Conservation (phyloP, 1,284 basidiomycete species). For the Vanrija pseudolonga region DNA sequence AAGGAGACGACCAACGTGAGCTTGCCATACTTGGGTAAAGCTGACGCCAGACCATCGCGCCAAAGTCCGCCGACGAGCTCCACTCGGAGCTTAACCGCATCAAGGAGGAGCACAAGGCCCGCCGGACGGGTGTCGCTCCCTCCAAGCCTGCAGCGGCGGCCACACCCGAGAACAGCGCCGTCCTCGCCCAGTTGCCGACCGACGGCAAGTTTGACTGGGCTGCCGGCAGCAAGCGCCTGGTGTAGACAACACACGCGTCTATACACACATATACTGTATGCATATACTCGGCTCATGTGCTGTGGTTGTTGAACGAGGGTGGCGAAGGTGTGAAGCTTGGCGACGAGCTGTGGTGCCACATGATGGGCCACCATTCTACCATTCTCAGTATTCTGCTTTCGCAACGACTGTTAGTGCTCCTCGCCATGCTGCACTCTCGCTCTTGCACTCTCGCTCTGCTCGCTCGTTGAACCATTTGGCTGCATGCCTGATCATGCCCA, state of each 20-base stretch:
- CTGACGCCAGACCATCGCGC: slow-evolving; percentile 13
- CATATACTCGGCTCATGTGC: slow-evolving; percentile 11
- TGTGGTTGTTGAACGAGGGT: background rate
- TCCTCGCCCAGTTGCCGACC: background rate
- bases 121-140: background rate
- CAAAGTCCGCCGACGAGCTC: slow-evolving; percentile 27
- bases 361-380: no score
- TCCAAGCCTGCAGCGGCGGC: background rate
- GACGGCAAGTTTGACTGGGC: slow-evolving; percentile 14
- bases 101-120: slow-evolving; percentile 23
- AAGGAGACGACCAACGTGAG: slow-evolving; percentile 45
- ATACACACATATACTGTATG: slow-evolving; percentile 5
- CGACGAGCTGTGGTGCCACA: background rate
- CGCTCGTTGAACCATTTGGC: no score
- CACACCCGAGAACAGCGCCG: background rate
- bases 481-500: no score
- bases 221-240: slow-evolving; percentile 18
- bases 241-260: slow-evolving; percentile 4
- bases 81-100: slow-evolving; percentile 34
- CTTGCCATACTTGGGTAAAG: background rate
- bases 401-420: background rate
- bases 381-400: background rate
- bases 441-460: no score
- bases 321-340: background rate
- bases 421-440: background rate